Evolutionary conservation across 495 filamentous ascomycete genomes (phyloP).

Genomic region (Aspergillus saccharolyticus): DNA sequence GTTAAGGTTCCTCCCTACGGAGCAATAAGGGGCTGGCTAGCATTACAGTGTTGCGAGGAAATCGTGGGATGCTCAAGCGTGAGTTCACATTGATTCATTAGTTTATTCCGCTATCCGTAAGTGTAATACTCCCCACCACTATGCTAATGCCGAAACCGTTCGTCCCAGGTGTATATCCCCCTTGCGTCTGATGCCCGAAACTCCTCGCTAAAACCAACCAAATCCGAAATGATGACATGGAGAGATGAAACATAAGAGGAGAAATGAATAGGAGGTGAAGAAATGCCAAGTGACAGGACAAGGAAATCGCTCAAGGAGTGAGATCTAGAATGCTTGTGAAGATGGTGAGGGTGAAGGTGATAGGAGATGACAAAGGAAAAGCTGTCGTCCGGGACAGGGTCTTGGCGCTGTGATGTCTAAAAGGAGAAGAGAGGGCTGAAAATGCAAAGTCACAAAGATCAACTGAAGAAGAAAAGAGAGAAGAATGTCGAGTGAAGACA

Average conservation of each 20-base stretch:
- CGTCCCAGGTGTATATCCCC: constrained; percentile 6
- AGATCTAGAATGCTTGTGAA: neutral
- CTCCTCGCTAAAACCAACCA: constrained; percentile 16
- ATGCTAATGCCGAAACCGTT: constrained; percentile 2
- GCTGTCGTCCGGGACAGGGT: constrained; percentile 1
- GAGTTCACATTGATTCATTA: constrained; percentile 4
- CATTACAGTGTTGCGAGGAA: neutral
- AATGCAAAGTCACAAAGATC: neutral
- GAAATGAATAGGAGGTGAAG: neutral
- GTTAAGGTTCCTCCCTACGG: constrained; percentile 2
- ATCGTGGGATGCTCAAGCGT: neutral
- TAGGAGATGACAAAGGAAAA: constrained; percentile 5
- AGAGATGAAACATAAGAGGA: neutral
- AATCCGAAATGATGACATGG: constrained; percentile 1
- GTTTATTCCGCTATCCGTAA: neutral
- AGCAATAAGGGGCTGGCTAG: neutral
- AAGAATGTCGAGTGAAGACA: neutral
- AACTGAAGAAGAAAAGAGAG: neutral
- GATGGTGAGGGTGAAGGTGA: constrained; percentile 1
- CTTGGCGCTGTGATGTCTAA: neutral
- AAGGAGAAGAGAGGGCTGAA: neutral
- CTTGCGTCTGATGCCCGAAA: constrained; percentile 19
- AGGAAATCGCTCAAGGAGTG: constrained; percentile 7
- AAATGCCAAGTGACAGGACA: neutral
- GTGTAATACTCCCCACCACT: neutral